Conservation (phyloP, 179 eudicot genomes). For the Drosera spatulata region DNA sequence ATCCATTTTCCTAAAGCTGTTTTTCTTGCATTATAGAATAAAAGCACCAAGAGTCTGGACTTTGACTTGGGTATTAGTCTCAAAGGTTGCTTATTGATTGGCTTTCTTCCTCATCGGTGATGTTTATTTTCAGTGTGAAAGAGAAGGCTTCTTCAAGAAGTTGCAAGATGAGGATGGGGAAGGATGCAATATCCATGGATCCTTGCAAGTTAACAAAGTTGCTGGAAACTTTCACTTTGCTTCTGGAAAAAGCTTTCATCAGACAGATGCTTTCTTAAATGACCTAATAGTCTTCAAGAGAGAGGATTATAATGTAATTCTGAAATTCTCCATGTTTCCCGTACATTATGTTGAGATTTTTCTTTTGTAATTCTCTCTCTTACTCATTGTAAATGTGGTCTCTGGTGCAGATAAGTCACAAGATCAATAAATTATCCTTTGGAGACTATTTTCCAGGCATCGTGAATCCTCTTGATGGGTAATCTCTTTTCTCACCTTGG, state of each 20-base stretch:
- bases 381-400: slow-evolving; percentile 1
- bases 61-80: too few species aligned
- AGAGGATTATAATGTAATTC: slow-evolving; percentile 62
- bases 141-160: slow-evolving; percentile 82
- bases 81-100: too few species aligned
- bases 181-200: slow-evolving; percentile 92
- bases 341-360: background rate
- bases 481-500: slow-evolving; percentile 11
- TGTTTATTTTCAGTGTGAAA: slow-evolving; percentile 46
- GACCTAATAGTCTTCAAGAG: slow-evolving; percentile 47
- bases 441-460: slow-evolving; percentile 79
- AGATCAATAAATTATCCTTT: slow-evolving; percentile 68
- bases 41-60: too few species aligned
- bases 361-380: background rate
- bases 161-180: slow-evolving; percentile 91
- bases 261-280: slow-evolving; percentile 33
- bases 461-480: slow-evolving; percentile 85
- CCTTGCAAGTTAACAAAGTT: slow-evolving; percentile 84
- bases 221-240: slow-evolving; percentile 94
- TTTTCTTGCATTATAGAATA: too few species aligned
- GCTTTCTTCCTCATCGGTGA: background rate
- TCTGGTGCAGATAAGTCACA: slow-evolving; percentile 66
- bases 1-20: too few species aligned
- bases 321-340: background rate
- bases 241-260: slow-evolving; percentile 80